These are phyloP conservation scores for Penicillium sp. DNA, from an alignment of 2,329 filamentous ascomycete genomes.

Conservation along the genomic window DNA sequence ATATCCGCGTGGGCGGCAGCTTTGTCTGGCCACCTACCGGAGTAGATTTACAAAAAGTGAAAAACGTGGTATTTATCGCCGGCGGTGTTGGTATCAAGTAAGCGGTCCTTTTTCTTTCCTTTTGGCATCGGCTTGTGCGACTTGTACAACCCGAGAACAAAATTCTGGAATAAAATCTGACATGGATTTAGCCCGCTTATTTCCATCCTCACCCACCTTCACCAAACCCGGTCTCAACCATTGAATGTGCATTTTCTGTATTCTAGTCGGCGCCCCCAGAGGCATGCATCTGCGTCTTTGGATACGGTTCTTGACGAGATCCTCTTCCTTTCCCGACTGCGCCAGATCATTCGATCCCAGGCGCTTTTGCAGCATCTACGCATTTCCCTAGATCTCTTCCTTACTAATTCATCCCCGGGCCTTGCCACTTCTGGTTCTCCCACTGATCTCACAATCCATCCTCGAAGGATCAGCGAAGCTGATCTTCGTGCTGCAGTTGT, in stretches of 20 bases:
- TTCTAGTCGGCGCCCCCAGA: conserved; percentile 45
- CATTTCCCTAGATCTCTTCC: conserved; percentile 33
- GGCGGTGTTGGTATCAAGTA: conserved; percentile 79
- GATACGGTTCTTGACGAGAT: conserved; percentile 32
- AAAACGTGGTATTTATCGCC: conserved; percentile 66
- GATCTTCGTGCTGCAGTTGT: conserved; percentile 36
- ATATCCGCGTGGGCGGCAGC: conserved; percentile 69
- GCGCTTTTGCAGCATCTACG: conserved; percentile 23
- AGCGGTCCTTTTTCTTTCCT: conserved; percentile 18
- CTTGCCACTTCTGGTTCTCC: conserved; percentile 9
- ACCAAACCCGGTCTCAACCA: conserved; percentile 39
- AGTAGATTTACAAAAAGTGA: conserved; percentile 43
- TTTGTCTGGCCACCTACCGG: conserved; percentile 67
- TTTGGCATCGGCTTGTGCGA: neutral
- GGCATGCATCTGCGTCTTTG: conserved; percentile 2
- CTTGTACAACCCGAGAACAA: neutral
- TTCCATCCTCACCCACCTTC: conserved; percentile 63
- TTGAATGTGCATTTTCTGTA: conserved; percentile 59
- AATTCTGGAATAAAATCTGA: conserved; percentile 6
- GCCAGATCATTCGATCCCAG: conserved; percentile 33
- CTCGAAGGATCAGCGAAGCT: conserved; percentile 31
- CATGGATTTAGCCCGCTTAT: conserved; percentile 56
- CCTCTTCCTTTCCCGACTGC: conserved; percentile 47
- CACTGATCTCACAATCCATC: conserved; percentile 26
- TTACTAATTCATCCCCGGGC: conserved; percentile 25